These are phyloP conservation scores for Schwanniomyces yamadae DNA, from an alignment of 805 yeast species.

Conservation along the genomic window DNA sequence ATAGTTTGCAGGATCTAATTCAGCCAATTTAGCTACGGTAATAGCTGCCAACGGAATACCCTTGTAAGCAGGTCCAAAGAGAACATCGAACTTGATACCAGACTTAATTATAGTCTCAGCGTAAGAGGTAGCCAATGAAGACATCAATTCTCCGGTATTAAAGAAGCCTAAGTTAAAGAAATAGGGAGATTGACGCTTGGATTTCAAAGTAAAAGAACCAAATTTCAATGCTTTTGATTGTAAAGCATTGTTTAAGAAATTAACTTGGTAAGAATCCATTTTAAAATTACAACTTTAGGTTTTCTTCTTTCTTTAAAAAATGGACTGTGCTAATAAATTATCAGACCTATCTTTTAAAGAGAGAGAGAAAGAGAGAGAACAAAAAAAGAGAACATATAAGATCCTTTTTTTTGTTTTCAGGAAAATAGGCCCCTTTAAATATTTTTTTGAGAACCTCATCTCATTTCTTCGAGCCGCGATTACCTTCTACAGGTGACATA, in stretches of 20 bases:
- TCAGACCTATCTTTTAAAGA: slow-evolving; percentile 2
- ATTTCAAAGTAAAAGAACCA: slow-evolving; percentile 85
- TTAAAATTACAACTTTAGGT: slow-evolving; percentile 2
- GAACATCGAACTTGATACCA: slow-evolving; percentile 80
- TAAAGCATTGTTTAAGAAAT: slow-evolving; percentile 78
- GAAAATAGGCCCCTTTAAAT: too few relatives aligned
- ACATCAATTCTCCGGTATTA: slow-evolving; percentile 73
- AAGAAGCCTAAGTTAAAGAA: slow-evolving; percentile 93
- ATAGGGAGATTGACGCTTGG: slow-evolving; percentile 94
- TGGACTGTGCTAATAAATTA: neutral
- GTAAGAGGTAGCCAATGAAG: slow-evolving; percentile 83
- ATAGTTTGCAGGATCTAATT: slow-evolving; percentile 79
- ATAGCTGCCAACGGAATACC: slow-evolving; percentile 95
- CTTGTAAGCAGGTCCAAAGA: slow-evolving; percentile 97
- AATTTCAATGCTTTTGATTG: slow-evolving; percentile 81
- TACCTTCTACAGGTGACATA: too few relatives aligned
- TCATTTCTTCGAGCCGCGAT: slow-evolving; percentile 2
- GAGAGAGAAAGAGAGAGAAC: slow-evolving; percentile 5
- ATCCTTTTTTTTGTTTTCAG: neutral
- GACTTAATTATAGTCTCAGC: slow-evolving; percentile 84
- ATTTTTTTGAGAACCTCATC: slow-evolving; percentile 1
- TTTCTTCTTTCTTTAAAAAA: slow-evolving; percentile 1
- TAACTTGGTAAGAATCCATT: slow-evolving; percentile 53
- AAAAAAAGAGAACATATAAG: slow-evolving; percentile 3
- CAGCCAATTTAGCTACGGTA: slow-evolving; percentile 89